Conservation (phyloP, 1,139 yeast species). For the Geotrichum restrictum region DNA sequence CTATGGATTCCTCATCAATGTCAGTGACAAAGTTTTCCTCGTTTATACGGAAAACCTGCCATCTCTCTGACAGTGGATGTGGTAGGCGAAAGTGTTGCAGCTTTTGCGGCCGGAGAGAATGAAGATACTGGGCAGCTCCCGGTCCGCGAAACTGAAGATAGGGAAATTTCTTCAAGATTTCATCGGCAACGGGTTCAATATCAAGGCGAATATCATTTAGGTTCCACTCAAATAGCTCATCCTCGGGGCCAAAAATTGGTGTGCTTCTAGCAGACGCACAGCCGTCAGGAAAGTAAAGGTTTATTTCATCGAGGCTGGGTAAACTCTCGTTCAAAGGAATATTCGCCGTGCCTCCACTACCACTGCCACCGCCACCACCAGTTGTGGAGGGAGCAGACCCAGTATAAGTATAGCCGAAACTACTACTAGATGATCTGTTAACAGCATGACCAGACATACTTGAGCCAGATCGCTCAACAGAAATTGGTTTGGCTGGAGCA, state of each 20-base stretch:
- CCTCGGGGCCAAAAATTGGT: constrained; percentile 26
- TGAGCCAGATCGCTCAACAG: constrained; percentile 15
- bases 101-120: constrained; percentile 29
- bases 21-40: constrained; percentile 33
- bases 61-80: constrained; percentile 33
- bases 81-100: constrained; percentile 29
- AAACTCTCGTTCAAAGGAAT: constrained; percentile 23
- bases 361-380: constrained; percentile 10
- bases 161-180: constrained; percentile 31
- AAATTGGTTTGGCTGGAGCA: constrained; percentile 15
- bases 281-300: constrained; percentile 20
- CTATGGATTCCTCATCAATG: constrained; percentile 22
- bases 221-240: constrained; percentile 36
- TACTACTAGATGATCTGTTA: constrained; percentile 20
- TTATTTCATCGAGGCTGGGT: constrained; percentile 26
- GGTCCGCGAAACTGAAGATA: constrained; percentile 28
- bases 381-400: constrained; percentile 17
- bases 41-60: constrained; percentile 39
- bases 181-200: constrained; percentile 38
- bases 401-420: constrained; percentile 12
- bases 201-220: constrained; percentile 36
- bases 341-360: constrained; percentile 4
- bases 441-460: constrained; percentile 3
- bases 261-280: constrained; percentile 19
- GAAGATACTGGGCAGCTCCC: constrained; percentile 22